Conservation (phyloP, 1,284 basidiomycete species). For the Puccinia coronata region DNA sequence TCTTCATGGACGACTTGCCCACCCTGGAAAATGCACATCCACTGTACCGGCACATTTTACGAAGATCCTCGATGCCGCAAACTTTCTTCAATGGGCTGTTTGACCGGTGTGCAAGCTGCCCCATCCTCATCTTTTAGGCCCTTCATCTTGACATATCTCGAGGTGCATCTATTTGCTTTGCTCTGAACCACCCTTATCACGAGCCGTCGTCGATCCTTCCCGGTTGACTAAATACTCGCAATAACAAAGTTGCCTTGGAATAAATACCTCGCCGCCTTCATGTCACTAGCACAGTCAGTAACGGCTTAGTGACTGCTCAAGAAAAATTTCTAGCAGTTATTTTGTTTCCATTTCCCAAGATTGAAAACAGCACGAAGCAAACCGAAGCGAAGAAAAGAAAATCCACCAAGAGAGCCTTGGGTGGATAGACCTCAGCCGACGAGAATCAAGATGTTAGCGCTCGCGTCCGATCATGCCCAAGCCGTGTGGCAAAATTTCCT, state of each 20-base stretch:
- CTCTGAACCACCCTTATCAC: background rate
- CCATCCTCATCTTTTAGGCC: background rate
- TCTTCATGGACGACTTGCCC: conserved; percentile 3
- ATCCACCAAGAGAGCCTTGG: background rate
- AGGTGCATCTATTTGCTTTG: conserved; percentile 2
- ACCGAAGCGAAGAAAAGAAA: background rate
- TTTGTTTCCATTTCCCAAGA: too few relatives aligned
- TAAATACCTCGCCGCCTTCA: conserved; percentile 31
- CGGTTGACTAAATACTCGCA: conserved; percentile 21
- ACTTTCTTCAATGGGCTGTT: background rate
- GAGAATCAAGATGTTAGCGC: conserved; percentile 9
- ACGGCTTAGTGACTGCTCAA: conserved; percentile 14
- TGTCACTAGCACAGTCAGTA: conserved; percentile 8
- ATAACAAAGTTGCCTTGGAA: background rate
- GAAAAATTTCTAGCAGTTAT: too few relatives aligned
- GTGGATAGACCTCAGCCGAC: too few relatives aligned
- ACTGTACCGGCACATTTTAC: background rate
- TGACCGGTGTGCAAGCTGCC: background rate
- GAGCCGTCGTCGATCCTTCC: background rate
- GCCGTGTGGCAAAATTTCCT: conserved; percentile 48
- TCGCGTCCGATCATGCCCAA: conserved; percentile 47
- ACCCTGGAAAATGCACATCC: conserved; percentile 6
- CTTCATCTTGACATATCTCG: background rate
- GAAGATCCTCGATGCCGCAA: background rate
- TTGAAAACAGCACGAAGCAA: background rate